These are phyloP conservation scores for Daldinia eschscholtzii DNA, from an alignment of 2,329 filamentous ascomycete genomes.

Conservation along the genomic window DNA sequence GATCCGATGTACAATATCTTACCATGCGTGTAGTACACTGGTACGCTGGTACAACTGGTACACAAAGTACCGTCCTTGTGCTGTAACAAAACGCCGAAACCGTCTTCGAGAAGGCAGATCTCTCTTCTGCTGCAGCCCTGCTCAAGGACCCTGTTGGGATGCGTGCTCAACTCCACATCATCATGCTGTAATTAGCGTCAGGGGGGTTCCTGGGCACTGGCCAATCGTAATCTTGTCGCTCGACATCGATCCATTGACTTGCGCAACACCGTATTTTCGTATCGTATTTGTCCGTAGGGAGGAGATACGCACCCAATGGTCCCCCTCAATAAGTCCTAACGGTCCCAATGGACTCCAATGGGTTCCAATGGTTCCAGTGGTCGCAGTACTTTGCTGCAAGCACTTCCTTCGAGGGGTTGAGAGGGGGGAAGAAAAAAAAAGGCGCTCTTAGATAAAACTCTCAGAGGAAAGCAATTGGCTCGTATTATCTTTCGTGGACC, in stretches of 20 bases:
- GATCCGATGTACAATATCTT: slow-evolving; percentile 28
- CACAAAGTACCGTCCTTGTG: background rate
- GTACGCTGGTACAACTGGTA: slow-evolving; percentile 19
- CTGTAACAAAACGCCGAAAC: slow-evolving; percentile 40
- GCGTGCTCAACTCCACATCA: slow-evolving; percentile 43
- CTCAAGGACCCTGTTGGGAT: slow-evolving; percentile 40
- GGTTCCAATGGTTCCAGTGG: background rate
- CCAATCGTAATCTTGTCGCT: slow-evolving; percentile 43
- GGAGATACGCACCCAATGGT: slow-evolving; percentile 24
- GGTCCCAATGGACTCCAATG: background rate
- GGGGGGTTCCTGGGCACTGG: slow-evolving; percentile 37
- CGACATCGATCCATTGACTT: slow-evolving; percentile 43
- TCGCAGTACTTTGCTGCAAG: slow-evolving; percentile 10
- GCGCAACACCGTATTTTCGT: slow-evolving; percentile 45
- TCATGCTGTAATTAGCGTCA: slow-evolving; percentile 44
- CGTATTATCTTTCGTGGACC: slow-evolving; percentile 22
- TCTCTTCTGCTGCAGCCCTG: slow-evolving; percentile 46
- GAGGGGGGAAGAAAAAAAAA: background rate
- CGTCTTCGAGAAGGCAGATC: slow-evolving; percentile 44
- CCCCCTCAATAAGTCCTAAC: background rate
- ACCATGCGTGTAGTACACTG: background rate
- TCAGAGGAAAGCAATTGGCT: slow-evolving; percentile 24
- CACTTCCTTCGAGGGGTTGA: slow-evolving; percentile 31
- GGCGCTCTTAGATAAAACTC: slow-evolving; percentile 22
- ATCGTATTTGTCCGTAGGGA: slow-evolving; percentile 42